These are phyloP conservation scores for Trichoderma koningii DNA, from an alignment of 2,329 filamentous ascomycete species.

Conservation along the genomic window DNA sequence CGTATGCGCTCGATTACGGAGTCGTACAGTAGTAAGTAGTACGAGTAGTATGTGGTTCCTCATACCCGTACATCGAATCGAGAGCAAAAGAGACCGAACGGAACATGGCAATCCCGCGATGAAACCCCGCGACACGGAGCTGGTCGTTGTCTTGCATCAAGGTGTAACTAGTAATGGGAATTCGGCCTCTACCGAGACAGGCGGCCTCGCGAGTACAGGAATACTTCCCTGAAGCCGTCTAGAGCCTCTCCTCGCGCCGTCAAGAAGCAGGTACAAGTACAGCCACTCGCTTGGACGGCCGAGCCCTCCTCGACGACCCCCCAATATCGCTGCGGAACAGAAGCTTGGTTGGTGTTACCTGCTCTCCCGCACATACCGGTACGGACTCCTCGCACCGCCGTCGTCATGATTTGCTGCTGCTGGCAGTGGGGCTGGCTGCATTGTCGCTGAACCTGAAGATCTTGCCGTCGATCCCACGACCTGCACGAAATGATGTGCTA, in stretches of 20 bases:
- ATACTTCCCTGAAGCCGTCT: no score
- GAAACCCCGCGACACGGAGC: not conserved
- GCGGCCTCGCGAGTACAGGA: not conserved
- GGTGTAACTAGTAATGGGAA: not conserved
- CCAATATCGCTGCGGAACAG: constrained; percentile 2
- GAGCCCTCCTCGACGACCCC: not conserved
- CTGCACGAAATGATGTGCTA: not conserved
- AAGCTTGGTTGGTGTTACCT: constrained; percentile 12
- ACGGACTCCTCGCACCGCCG: not conserved
- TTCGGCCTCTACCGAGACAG: not conserved
- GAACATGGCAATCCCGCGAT: constrained; percentile 7
- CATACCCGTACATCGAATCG: not conserved
- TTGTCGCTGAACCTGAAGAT: constrained; percentile 28
- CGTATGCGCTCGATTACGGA: not conserved
- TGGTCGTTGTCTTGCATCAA: not conserved
- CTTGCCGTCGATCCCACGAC: constrained; percentile 16
- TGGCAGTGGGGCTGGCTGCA: constrained; percentile 8
- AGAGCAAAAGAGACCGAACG: not conserved
- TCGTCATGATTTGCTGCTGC: constrained; percentile 22
- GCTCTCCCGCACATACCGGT: constrained; percentile 5
- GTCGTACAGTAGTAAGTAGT: no score
- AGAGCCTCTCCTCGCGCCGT: not conserved
- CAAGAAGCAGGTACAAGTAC: not conserved
- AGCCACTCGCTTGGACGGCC: not conserved
- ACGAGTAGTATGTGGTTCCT: not conserved